phyloP scores from a whole-genome alignment of 2,329 filamentous ascomycete species.

The Aspergillus pseudoterreus region DNA sequence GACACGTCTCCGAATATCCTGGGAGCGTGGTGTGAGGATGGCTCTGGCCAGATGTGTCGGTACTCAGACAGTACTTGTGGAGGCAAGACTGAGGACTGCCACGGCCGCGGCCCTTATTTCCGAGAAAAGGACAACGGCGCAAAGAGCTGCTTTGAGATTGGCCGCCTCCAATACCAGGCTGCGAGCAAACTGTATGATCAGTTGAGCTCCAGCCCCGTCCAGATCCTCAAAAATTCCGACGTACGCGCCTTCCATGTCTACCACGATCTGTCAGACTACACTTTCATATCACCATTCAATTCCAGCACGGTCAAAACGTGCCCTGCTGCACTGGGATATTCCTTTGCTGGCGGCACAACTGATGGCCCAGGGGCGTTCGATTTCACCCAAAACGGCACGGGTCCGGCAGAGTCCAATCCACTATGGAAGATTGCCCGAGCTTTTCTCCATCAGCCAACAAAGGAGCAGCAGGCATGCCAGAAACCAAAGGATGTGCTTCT shows the following conservation, averaged over 20 bases:
- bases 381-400: constrained; percentile 82
- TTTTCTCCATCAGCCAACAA: constrained; percentile 65
- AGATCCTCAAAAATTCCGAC: constrained; percentile 54
- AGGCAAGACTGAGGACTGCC: constrained; percentile 42
- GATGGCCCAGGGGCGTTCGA: constrained; percentile 90
- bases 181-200: constrained; percentile 54
- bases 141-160: constrained; percentile 50
- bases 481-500: constrained; percentile 78
- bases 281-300: constrained; percentile 67
- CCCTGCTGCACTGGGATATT: constrained; percentile 83
- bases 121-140: constrained; percentile 43
- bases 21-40: constrained; percentile 87
- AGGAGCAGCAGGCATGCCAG: constrained; percentile 72
- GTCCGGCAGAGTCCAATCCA: constrained; percentile 67
- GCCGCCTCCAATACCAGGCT: constrained; percentile 42
- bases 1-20: constrained; percentile 86
- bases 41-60: constrained; percentile 54
- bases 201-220: constrained; percentile 39
- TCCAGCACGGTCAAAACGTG: constrained; percentile 66
- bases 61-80: constrained; percentile 76
- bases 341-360: constrained; percentile 87
- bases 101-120: constrained; percentile 46
- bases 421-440: constrained; percentile 75
- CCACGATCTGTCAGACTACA: constrained; percentile 73
- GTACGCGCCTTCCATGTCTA: constrained; percentile 85